Base-by-base conservation (phyloP, 305 asterid species). In the Petunia hybrid region DNA sequence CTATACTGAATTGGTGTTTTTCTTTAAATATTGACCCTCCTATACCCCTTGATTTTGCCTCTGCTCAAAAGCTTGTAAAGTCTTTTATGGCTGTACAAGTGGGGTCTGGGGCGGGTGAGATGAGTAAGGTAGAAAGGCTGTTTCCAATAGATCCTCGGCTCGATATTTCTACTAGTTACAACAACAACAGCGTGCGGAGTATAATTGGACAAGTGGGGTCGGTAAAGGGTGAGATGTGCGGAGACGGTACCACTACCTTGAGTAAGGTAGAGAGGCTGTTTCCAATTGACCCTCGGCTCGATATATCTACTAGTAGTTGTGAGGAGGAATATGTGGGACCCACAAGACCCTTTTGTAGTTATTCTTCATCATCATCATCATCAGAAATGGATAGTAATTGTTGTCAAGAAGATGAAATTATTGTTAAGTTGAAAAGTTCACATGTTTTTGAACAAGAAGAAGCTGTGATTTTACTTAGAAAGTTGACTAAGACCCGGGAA, bases 401-500 rank as follows among this genome's bases (percentile, higher is more conserved):
- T 3, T 42, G 85, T 36, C 90, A 88, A 43, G 97, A 90, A 35
- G 94, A 90, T 8, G 95, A 90, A 42, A 46, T 90, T 14, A 70
- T 86, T 0, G 81, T 80, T 16, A 92, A 87, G 42, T 80, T 95
- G 39, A 89, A 69, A 79, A 95, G 92, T 81, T 80, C 92, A 4
- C 91, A 88, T 5, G 89, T 95, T 38, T 78, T 88, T 53, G 96
- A 95, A 69, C 97, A 92, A 55, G 95, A 93, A 73, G 99, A 92
- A 41, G 94, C 93, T 13, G 78, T 92, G 73, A 13, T 79, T 1
- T 80, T 90, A 8, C 91, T 95, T 75, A 86, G 99, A 87, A 89
- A 78, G 40, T 13, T 91, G 81, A 92, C 98, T 62, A 89, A 97
- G 35, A 95, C 93, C 70, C 87, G 85, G 35, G 97, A 92, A 59